Evolutionary conservation across 2,329 filamentous ascomycete genomes (phyloP).

Genomic region (Microsporum canis): DNA sequence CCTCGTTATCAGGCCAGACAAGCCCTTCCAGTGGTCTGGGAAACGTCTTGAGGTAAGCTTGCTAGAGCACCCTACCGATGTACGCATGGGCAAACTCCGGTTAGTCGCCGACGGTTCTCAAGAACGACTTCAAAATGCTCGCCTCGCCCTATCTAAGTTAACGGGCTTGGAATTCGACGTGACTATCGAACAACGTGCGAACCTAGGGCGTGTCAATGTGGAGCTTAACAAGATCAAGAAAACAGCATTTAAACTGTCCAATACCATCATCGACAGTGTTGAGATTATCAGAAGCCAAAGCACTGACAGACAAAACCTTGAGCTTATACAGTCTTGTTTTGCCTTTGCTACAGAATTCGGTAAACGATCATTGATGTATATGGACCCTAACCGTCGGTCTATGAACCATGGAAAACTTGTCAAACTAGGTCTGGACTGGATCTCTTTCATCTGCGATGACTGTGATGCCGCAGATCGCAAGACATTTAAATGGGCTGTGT

Average conservation of each 20-base stretch:
- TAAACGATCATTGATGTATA: constrained; percentile 83
- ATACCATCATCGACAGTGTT: constrained; percentile 97
- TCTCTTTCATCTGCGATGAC: constrained; percentile 95
- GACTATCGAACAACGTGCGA: constrained; percentile 82
- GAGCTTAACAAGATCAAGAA: constrained; percentile 90
- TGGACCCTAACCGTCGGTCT: constrained; percentile 87
- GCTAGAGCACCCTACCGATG: constrained; percentile 66
- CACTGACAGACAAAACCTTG: constrained; percentile 63
- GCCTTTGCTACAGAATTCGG: constrained; percentile 98
- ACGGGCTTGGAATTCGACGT: constrained; percentile 78
- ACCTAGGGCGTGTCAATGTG: constrained; percentile 80
- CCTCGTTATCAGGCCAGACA: constrained; percentile 72
- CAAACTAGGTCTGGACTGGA: constrained; percentile 88
- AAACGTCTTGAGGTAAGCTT: constrained; percentile 59
- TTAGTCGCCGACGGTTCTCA: constrained; percentile 82
- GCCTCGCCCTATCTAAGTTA: constrained; percentile 63
- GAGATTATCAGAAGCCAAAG: constrained; percentile 84
- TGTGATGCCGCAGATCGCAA: constrained; percentile 88
- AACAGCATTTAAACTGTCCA: constrained; percentile 90
- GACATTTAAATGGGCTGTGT: constrained; percentile 94
- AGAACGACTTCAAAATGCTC: constrained; percentile 64
- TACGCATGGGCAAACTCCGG: constrained; percentile 76
- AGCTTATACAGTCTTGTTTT: constrained; percentile 95
- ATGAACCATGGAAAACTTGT: constrained; percentile 97
- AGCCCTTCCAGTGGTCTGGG: constrained; percentile 69